These are phyloP conservation scores for Pythium periplocum DNA, from an alignment of 352 stramenopile species.

Conservation along the genomic window DNA sequence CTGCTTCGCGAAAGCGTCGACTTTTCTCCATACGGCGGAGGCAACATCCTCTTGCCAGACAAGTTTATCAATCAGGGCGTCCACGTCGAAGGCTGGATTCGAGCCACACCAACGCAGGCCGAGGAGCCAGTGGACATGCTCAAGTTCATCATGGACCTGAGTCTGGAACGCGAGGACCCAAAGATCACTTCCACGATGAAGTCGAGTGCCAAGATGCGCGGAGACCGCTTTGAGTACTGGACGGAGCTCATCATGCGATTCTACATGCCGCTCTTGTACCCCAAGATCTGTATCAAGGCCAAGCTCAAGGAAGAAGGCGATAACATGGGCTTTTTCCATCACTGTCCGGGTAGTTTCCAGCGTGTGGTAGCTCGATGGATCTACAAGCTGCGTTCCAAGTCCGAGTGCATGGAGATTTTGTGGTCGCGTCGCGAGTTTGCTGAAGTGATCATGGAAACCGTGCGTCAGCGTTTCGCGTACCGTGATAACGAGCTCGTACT, in stretches of 20 bases:
- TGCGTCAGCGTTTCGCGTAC: conserved; percentile 83
- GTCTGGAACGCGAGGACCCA: conserved; percentile 65
- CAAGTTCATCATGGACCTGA: conserved; percentile 88
- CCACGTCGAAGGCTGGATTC: conserved; percentile 84
- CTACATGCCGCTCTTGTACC: conserved; percentile 86
- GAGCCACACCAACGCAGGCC: conserved; percentile 66
- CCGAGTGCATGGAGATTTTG: conserved; percentile 79
- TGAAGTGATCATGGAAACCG: conserved; percentile 84
- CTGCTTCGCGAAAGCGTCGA: conserved; percentile 78
- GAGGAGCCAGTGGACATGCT: conserved; percentile 88
- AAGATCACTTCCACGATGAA: conserved; percentile 35
- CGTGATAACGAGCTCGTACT: conserved; percentile 77
- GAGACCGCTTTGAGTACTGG: conserved; percentile 83
- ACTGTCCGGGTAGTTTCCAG: conserved; percentile 84
- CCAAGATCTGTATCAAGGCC: conserved; percentile 80
- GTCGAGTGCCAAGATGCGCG: conserved; percentile 37
- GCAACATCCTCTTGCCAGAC: conserved; percentile 72
- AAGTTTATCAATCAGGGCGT: conserved; percentile 82
- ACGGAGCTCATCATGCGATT: conserved; percentile 85
- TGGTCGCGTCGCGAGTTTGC: conserved; percentile 76
- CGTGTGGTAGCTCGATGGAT: conserved; percentile 82
- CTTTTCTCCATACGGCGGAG: conserved; percentile 81
- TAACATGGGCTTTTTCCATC: conserved; percentile 80
- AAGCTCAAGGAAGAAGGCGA: conserved; percentile 83
- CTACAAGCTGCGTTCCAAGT: conserved; percentile 78